Conservation (phyloP, 345 rosid species). For the Eutrema japonicum region DNA sequence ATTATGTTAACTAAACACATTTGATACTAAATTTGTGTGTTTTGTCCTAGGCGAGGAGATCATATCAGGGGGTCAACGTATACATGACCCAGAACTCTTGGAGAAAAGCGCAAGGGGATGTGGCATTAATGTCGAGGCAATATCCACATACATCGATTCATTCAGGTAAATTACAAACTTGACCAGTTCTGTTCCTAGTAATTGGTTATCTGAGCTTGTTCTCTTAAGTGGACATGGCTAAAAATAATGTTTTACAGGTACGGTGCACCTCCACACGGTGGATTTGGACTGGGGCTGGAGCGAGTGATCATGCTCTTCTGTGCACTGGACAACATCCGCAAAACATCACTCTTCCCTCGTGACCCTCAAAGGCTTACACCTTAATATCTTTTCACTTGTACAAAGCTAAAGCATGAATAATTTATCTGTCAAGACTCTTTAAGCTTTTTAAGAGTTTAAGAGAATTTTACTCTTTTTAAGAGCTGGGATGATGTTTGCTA, state of each 20-base stretch:
- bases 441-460: too few relatives aligned
- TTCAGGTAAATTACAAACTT: constrained; percentile 54
- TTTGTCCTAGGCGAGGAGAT: constrained; percentile 75
- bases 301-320: constrained; percentile 84
- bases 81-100: constrained; percentile 65
- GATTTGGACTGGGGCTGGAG: constrained; percentile 78
- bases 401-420: too few relatives aligned
- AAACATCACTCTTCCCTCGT: constrained; percentile 36
- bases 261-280: constrained; percentile 85
- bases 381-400: not conserved
- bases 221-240: too few relatives aligned
- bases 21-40: too few relatives aligned
- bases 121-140: constrained; percentile 69
- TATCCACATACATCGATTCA: constrained; percentile 66
- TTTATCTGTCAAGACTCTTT: too few relatives aligned
- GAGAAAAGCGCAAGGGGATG: constrained; percentile 45
- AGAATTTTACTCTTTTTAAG: constrained; percentile 43
- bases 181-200: too few relatives aligned
- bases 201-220: too few relatives aligned
- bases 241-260: constrained; percentile 39
- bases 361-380: constrained; percentile 75
- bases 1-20: too few relatives aligned
- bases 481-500: constrained; percentile 82
- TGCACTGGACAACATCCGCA: constrained; percentile 47
- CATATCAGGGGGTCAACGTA: constrained; percentile 84